Base-by-base conservation (phyloP, 305 asterid genomes). In the Andrographis paniculata region DNA sequence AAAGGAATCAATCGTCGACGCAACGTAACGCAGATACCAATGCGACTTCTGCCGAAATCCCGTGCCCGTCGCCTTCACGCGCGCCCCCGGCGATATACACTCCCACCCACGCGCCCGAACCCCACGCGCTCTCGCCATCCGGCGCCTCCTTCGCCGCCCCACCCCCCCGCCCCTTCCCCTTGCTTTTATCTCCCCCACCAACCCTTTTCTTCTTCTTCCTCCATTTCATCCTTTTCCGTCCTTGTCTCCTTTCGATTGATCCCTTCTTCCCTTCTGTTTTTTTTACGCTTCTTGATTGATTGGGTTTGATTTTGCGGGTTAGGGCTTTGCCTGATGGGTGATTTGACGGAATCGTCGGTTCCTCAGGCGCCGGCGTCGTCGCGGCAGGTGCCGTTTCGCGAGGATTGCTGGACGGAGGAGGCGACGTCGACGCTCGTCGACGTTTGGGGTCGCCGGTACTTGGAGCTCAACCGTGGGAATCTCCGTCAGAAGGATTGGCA, bases 401-500 rank as follows among this genome's bases (percentile, higher is more conserved):
- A 79, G 54, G 89, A 79, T 52, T 79, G 84, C 38, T 79, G 84
- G 89, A 67, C 74, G 31, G 84, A 79, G 55, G 78, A 73, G 38
- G 82, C 84, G 0, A 79, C 89, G 1, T 65, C 70, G 33, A 79
- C 89, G 5, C 72, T 79, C 0, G 84, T 73, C 3, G 84, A 79
- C 46, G 64, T 79, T 1, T 79, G 89, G 89, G 84, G 89, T 0
- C 63, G 74, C 11, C 75, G 82, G 8, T 79, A 68, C 52, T 0
- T 76, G 55, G 82, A 76, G 30, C 73, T 79, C 6, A 79, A 79
- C 45, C 66, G 82, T 1, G 89, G 89, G 6, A 76, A 76, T 45
- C 75, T 79, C 62, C 82, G 89, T 0, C 89, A 73, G 55, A 79
- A 73, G 63, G 89, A 79, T 38, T 79, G 89, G 89, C 82, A 79